Evolutionary conservation across 2,329 filamentous ascomycete genomes (phyloP).

Genomic region (Incumbomyces delicatus): DNA sequence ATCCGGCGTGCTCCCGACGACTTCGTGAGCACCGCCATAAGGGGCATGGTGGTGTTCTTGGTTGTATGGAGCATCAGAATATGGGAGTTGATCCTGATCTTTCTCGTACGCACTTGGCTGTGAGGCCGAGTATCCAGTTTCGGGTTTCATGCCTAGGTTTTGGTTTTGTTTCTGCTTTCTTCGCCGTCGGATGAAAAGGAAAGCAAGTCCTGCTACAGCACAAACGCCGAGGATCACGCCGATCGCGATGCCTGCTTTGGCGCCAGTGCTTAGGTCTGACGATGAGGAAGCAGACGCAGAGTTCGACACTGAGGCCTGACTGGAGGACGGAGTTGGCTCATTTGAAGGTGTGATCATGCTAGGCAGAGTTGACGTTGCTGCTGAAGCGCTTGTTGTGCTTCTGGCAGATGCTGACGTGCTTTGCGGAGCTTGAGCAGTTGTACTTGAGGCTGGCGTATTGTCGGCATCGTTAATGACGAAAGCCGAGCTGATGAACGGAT

Average conservation of each 20-base stretch:
- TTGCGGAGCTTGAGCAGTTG: not conserved
- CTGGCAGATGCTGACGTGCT: not conserved
- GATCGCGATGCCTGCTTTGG: conserved; percentile 25
- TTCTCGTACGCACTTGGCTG: not conserved
- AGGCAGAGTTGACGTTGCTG: not conserved
- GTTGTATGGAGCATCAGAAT: too few relatives aligned
- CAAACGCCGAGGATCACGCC: conserved; percentile 32
- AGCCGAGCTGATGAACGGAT: not conserved
- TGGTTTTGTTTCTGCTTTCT: not conserved
- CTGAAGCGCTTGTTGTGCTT: not conserved
- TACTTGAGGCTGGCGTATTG: not conserved
- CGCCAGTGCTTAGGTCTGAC: conserved; percentile 17
- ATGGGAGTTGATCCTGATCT: not conserved
- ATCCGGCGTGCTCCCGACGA: too few relatives aligned
- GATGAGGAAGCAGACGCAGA: not conserved
- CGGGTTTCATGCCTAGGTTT: not conserved
- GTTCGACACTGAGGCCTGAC: not conserved
- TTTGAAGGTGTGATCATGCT: not conserved
- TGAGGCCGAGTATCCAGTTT: not conserved
- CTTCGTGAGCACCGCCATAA: too few relatives aligned
- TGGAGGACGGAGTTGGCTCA: not conserved
- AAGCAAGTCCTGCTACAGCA: not conserved
- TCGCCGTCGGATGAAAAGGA: not conserved
- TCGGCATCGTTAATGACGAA: not conserved
- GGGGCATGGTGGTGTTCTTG: too few relatives aligned